Evolutionary conservation across 2,329 filamentous ascomycete species (phyloP), one percentile per base, ranked within the genome.

Genomic region (Colletotrichum tropicicola): DNA sequence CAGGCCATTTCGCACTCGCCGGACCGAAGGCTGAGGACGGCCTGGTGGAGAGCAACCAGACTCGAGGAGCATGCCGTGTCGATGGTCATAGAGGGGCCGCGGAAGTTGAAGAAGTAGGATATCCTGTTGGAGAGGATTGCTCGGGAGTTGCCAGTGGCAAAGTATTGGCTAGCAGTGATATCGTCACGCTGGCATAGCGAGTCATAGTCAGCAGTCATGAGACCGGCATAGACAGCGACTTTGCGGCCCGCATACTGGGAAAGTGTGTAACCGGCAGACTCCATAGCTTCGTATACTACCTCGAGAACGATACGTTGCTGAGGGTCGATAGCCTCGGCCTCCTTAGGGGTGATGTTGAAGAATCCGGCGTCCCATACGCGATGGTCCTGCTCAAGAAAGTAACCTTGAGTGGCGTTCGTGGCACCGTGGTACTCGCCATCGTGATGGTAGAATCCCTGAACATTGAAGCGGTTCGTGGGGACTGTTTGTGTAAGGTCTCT

Each of bases 21-120:
- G 48, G 68, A 70, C 28, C 72, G 72, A 12, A 83, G 69, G 58
- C 72, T 74, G 48, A 78, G 73, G 5, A 74, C 75, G 5, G 79
- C 82, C 35, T 77, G 74, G 67, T 83, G 80, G 1, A 84, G 69
- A 5, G 78, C 78, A 4, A 80, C 75, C 25, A 83, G 57, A 17
- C 78, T 78, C 2, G 78, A 78, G n/a, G 81, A 83, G 69, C 81
- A 84, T 23, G 78, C 82, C 23, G 80, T 83, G 47, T 83, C 79
- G 10, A 84, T 75, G 3, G 80, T 81, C 68, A 82, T 74, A 28
- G 73, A 76, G 4, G 78, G 77, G 3, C 79, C 79, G 10, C 74
- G 72, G 54, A 80, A 72, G 62, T 82, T 77, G 52, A 81, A 77
- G 61, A 78, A 77, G 60, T 79, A 80, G 1, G 78, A 80, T 32